These are phyloP conservation scores for Pseudognaphalium luteoalbum DNA, from an alignment of 129 eudicot genomes.

Conservation along the genomic window DNA sequence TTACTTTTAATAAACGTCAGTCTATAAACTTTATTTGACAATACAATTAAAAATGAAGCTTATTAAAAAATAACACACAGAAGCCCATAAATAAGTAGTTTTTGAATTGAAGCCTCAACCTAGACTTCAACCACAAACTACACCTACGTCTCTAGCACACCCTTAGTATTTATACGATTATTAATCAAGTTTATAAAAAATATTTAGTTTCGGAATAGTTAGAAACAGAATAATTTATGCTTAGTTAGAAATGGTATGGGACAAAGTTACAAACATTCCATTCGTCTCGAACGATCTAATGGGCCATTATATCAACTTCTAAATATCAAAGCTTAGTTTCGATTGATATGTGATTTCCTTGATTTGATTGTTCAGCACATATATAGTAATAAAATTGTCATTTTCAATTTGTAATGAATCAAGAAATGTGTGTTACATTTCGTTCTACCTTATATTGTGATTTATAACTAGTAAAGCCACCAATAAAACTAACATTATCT, in stretches of 20 bases:
- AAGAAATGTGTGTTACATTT: conserved; percentile 2
- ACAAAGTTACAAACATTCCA: not conserved
- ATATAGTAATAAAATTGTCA: not conserved
- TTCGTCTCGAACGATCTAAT: not conserved
- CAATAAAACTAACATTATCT: conserved; percentile 10
- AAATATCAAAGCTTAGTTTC: not conserved
- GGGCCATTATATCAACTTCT: not conserved
- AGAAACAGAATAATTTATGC: not conserved
- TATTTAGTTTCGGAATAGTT: too few species aligned
- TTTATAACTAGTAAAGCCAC: not conserved
- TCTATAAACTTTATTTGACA: too few species aligned
- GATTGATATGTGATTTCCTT: not conserved
- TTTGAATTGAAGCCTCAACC: too few species aligned
- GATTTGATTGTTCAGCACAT: not conserved
- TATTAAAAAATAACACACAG: too few species aligned
- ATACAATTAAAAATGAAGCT: too few species aligned
- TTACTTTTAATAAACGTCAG: too few species aligned
- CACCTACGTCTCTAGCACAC: too few species aligned
- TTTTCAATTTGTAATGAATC: not conserved
- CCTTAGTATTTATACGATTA: too few species aligned
- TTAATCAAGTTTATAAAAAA: too few species aligned
- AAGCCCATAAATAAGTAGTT: too few species aligned
- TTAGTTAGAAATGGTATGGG: not conserved
- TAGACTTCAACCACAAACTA: too few species aligned
- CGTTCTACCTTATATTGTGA: conserved; percentile 4